These are phyloP conservation scores for Suillus brevipes DNA, from an alignment of 768 basidiomycete genomes.

Conservation along the genomic window DNA sequence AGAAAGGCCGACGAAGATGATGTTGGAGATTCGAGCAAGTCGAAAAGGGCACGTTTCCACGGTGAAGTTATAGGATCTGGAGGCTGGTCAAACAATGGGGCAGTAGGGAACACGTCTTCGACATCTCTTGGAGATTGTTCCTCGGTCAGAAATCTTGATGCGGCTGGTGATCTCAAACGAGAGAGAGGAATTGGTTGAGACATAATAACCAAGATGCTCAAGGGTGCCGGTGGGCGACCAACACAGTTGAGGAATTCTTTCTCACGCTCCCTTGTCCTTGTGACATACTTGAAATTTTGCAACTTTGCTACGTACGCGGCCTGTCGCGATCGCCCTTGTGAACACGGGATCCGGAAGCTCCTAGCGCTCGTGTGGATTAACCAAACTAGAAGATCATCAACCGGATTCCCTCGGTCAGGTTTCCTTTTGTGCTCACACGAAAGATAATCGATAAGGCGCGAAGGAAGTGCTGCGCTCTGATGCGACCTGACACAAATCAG, in stretches of 20 bases:
- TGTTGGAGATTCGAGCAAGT: slow-evolving; percentile 78
- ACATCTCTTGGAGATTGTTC: slow-evolving; percentile 39
- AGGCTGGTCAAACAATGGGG: slow-evolving; percentile 35
- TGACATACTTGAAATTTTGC: no score
- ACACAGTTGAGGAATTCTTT: background rate
- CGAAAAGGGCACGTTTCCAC: slow-evolving; percentile 68
- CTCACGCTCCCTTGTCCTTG: background rate
- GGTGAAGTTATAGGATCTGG: slow-evolving; percentile 31
- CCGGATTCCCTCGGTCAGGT: background rate
- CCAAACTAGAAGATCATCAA: background rate
- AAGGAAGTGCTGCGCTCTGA: slow-evolving; percentile 1
- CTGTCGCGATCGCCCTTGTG: background rate
- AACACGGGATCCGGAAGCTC: background rate
- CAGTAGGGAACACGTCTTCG: slow-evolving; percentile 41
- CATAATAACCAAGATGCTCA: slow-evolving; percentile 15
- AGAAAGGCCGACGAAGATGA: slow-evolving; percentile 76
- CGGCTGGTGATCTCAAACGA: slow-evolving; percentile 25
- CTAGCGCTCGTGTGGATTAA: background rate
- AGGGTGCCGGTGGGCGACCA: background rate
- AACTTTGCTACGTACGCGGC: background rate
- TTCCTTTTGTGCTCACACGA: background rate
- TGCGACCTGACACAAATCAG: background rate
- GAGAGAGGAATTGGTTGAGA: slow-evolving; percentile 26
- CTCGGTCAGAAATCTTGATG: slow-evolving; percentile 46
- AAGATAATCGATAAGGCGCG: slow-evolving; percentile 2